phyloP scores from a whole-genome alignment of 306 rosid species.

The Cajanus cajan region DNA sequence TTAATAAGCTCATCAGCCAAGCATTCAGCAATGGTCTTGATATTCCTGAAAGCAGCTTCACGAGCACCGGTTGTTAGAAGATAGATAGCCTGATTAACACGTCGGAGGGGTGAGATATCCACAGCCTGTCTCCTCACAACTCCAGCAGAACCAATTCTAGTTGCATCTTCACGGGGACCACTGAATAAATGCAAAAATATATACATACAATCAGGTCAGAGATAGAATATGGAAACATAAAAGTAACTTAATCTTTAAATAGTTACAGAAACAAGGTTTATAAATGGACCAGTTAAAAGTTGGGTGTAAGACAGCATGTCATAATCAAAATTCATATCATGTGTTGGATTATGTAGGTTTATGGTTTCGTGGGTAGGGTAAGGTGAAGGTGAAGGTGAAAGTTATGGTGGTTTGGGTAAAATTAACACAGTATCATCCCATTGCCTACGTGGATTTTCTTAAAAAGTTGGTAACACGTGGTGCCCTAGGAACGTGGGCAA shows the following conservation, averaged over 20 bases:
- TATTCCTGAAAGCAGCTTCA: slow-evolving; percentile 64
- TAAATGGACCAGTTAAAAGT: too few relatives aligned
- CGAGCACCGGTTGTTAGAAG: slow-evolving; percentile 69
- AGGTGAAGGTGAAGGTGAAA: too few relatives aligned
- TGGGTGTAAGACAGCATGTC: too few relatives aligned
- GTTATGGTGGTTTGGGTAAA: too few relatives aligned
- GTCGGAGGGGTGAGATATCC: slow-evolving; percentile 66
- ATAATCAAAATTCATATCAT: too few relatives aligned
- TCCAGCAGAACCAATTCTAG: slow-evolving; percentile 71
- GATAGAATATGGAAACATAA: neutral
- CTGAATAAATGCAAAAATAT: slow-evolving; percentile 15
- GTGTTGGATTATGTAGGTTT: too few relatives aligned
- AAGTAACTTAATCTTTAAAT: neutral
- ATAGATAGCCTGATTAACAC: slow-evolving; percentile 68
- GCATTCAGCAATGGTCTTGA: slow-evolving; percentile 67
- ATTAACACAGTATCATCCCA: too few relatives aligned
- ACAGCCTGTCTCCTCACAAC: slow-evolving; percentile 74
- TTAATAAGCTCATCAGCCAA: slow-evolving; percentile 69
- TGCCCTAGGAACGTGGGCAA: too few relatives aligned
- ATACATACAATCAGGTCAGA: neutral
- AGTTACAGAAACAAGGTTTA: too few relatives aligned
- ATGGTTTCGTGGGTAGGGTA: too few relatives aligned
- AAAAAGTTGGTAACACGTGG: too few relatives aligned
- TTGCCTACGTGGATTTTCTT: too few relatives aligned
- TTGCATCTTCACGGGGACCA: slow-evolving; percentile 75